phyloP scores from a whole-genome alignment of 768 basidiomycete species.

The Boletus speciosus region DNA sequence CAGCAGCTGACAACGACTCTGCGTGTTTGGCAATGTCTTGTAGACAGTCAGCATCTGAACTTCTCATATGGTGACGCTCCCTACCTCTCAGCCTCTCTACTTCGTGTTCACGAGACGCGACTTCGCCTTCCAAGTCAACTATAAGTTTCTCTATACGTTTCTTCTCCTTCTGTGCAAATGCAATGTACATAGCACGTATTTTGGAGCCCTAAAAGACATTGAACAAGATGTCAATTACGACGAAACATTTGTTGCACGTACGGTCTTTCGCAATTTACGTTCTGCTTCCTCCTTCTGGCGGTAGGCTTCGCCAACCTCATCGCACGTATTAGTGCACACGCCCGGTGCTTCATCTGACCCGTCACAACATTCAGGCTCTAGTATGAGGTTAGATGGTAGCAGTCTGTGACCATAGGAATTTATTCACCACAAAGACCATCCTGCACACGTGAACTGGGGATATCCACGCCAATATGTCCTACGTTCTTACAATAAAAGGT shows the following conservation, averaged over 20 bases:
- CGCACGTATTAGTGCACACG: constrained; percentile 75
- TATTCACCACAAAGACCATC: constrained; percentile 90
- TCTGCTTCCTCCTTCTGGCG: constrained; percentile 69
- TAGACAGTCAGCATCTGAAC: not conserved
- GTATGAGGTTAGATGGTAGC: constrained; percentile 10
- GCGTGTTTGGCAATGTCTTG: constrained; percentile 77
- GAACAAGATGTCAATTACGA: not conserved
- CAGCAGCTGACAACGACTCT: constrained; percentile 75
- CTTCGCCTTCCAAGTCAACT: constrained; percentile 50
- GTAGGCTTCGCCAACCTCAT: constrained; percentile 67
- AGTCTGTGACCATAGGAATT: not conserved
- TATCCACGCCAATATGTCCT: constrained; percentile 80
- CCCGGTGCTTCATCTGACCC: constrained; percentile 89
- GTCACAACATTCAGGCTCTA: constrained; percentile 92
- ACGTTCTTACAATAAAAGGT: constrained; percentile 83
- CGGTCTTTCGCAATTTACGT: constrained; percentile 75
- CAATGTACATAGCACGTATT: constrained; percentile 84
- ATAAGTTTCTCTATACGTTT: constrained; percentile 69
- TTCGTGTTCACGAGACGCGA: constrained; percentile 64
- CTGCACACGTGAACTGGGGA: constrained; percentile 79
- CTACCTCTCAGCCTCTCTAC: constrained; percentile 70
- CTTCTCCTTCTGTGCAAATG: constrained; percentile 87
- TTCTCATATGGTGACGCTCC: not conserved
- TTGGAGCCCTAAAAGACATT: constrained; percentile 67
- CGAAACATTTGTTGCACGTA: constrained; percentile 33